phyloP scores from a whole-genome alignment of 169 alveolate species.

The Plasmodium yoelii region DNA sequence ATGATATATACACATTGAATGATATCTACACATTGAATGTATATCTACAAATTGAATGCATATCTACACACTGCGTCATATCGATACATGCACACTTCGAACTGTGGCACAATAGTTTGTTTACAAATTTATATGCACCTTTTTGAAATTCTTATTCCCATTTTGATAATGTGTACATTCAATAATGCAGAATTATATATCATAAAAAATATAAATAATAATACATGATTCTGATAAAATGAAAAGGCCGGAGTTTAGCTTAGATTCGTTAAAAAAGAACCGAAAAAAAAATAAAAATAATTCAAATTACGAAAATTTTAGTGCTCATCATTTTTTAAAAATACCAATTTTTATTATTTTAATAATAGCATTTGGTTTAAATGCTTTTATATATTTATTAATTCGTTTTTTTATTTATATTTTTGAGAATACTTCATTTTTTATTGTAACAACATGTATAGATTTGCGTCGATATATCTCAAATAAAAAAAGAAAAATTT shows the following conservation, averaged over 20 bases:
- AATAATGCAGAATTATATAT: too few relatives aligned
- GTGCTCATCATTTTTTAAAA: slow-evolving; percentile 62
- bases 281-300: slow-evolving; percentile 34
- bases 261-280: slow-evolving; percentile 62
- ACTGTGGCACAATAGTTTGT: too few relatives aligned
- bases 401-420: slow-evolving; percentile 40
- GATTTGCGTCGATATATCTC: slow-evolving; percentile 21
- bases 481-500: background rate
- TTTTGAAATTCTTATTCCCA: too few relatives aligned
- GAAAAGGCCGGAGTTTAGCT: slow-evolving; percentile 76
- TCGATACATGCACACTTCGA: background rate
- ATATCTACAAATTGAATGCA: too few relatives aligned
- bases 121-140: too few relatives aligned
- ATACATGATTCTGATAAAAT: slow-evolving; percentile 1
- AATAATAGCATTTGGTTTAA: slow-evolving; percentile 43
- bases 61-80: too few relatives aligned
- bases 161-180: too few relatives aligned
- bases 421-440: slow-evolving; percentile 55
- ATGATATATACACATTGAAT: too few relatives aligned
- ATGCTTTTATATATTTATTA: slow-evolving; percentile 60
- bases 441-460: slow-evolving; percentile 31
- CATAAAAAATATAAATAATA: too few relatives aligned
- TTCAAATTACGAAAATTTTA: slow-evolving; percentile 33
- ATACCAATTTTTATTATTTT: slow-evolving; percentile 57
- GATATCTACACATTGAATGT: too few relatives aligned